Conservation (phyloP, 1,139 yeast species). For the Kazachstania sp. region DNA sequence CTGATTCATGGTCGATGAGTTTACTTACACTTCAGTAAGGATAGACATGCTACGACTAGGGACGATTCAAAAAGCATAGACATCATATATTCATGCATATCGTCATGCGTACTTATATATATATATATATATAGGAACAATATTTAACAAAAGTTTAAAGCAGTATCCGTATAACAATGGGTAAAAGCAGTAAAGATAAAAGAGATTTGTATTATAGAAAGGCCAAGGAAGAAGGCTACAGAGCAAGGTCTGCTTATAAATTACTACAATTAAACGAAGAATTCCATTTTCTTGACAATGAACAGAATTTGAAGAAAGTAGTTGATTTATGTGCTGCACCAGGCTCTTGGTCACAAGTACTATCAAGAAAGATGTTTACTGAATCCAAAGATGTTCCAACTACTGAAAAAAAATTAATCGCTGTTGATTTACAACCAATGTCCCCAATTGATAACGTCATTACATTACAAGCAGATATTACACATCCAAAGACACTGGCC, state of each 20-base stretch:
- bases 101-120: neutral
- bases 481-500: slow-evolving; percentile 82
- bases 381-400: slow-evolving; percentile 26
- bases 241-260: slow-evolving; percentile 94
- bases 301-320: slow-evolving; percentile 56
- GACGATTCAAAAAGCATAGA: no score
- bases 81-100: no score
- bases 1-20: no score
- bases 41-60: no score
- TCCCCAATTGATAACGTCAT: slow-evolving; percentile 85
- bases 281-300: slow-evolving; percentile 59
- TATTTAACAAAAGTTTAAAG: neutral
- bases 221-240: slow-evolving; percentile 96
- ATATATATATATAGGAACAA: neutral
- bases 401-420: slow-evolving; percentile 59
- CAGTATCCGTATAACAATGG: slow-evolving; percentile 44
- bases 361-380: slow-evolving; percentile 58
- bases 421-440: slow-evolving; percentile 96
- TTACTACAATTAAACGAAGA: slow-evolving; percentile 82
- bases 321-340: slow-evolving; percentile 99
- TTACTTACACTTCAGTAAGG: no score
- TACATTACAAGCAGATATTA: slow-evolving; percentile 89
- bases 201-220: slow-evolving; percentile 82
- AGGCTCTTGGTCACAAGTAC: slow-evolving; percentile 97
- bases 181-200: slow-evolving; percentile 91